A percentile compares a stretch with the other conserved stretches of the same genome.
These are phyloP conservation scores for Saccharomyces hybrid DNA, from an alignment of 1,139 yeast species.

Conservation along the genomic window DNA sequence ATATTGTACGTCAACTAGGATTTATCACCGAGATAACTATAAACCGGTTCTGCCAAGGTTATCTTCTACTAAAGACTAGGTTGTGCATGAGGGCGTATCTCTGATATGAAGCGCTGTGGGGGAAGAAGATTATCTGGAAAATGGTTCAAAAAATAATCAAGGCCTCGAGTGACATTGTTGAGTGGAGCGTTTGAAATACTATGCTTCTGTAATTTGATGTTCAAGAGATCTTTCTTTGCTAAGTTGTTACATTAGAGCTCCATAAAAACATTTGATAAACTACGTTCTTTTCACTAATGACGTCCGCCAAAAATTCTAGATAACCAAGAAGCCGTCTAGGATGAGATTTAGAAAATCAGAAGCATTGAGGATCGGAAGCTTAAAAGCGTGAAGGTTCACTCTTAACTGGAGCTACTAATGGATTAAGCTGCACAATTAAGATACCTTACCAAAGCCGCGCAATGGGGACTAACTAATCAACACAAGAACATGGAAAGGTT, in stretches of 20 bases:
- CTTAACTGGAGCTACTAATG: background rate
- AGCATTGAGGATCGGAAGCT: background rate
- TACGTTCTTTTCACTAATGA: background rate
- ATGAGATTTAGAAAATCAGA: background rate
- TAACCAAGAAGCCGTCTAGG: background rate
- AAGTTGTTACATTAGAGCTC: background rate
- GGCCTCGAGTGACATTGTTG: background rate
- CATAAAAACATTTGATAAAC: background rate
- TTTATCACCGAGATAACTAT: background rate
- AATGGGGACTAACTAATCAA: background rate
- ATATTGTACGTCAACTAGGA: background rate
- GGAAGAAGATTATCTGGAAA: background rate
- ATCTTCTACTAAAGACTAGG: background rate
- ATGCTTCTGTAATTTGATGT: background rate
- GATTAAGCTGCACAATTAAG: background rate
- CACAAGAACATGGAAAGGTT: background rate
- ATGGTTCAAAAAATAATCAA: background rate
- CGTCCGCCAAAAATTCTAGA: background rate
- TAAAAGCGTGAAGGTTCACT: background rate
- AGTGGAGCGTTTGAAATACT: background rate
- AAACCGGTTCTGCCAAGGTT: background rate
- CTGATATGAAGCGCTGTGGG: background rate
- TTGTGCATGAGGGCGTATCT: background rate
- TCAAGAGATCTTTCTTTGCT: background rate
- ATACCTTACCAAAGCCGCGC: background rate